These are phyloP conservation scores for Gentiana macrophylla DNA, from an alignment of 257 asterid genomes.

Conservation along the genomic window DNA sequence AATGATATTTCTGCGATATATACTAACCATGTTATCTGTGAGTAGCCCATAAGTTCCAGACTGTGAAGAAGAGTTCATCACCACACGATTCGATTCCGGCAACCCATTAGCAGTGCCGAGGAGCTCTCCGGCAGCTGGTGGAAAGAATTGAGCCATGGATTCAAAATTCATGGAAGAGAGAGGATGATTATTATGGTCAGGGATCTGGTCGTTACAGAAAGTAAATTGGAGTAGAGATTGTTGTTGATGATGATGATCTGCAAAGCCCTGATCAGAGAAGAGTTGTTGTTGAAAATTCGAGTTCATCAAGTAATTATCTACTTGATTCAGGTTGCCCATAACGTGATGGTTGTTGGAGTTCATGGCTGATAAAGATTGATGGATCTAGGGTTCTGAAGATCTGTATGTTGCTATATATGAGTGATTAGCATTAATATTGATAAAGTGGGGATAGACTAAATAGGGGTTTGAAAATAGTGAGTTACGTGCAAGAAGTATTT, in stretches of 20 bases:
- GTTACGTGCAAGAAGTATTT: constrained; percentile 16
- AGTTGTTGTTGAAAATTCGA: constrained; percentile 26
- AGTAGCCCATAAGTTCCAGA: constrained; percentile 18
- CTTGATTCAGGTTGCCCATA: constrained; percentile 28
- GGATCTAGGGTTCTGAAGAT: constrained; percentile 22
- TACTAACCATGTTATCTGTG: constrained; percentile 20
- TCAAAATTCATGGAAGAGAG: constrained; percentile 15
- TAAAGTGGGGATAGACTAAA: constrained; percentile 1
- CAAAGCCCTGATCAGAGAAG: constrained; percentile 18
- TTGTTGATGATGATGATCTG: constrained; percentile 28
- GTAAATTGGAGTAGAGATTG: constrained; percentile 15
- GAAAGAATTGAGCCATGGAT: constrained; percentile 30
- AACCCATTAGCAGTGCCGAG: constrained; percentile 15
- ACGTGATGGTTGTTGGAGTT: constrained; percentile 29
- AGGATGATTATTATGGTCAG: neutral
- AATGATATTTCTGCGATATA: too few relatives aligned
- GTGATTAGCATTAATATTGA: constrained; percentile 9
- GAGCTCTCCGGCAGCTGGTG: constrained; percentile 14
- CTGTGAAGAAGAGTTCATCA: constrained; percentile 20
- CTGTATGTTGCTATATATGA: constrained; percentile 27
- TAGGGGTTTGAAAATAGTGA: constrained; percentile 7
- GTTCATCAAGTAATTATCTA: constrained; percentile 22
- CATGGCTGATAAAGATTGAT: constrained; percentile 21
- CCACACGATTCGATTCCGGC: constrained; percentile 22
- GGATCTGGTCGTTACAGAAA: constrained; percentile 19